Base-by-base conservation (phyloP, 306 rosid species). In the Ziziphus jujuba region DNA sequence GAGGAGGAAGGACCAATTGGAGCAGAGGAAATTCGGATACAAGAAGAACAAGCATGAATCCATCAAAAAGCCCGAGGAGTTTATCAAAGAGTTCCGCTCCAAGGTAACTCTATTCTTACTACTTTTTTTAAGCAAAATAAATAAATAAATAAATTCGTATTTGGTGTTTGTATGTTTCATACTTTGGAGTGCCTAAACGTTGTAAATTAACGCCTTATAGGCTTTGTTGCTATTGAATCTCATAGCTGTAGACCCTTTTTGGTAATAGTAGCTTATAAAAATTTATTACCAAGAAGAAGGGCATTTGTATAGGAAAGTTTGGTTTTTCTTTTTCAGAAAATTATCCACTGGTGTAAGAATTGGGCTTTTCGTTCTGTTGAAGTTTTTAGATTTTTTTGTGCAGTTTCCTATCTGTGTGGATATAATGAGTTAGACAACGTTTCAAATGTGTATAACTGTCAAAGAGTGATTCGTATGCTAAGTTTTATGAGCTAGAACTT, bases 51-150 rank as follows among this genome's bases (percentile, higher is more conserved):
- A 70, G 72, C 72, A 69, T 1, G 91, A 77, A 28, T 87, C 21
- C 56, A 83, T 92, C 59, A 87, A 75, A 73, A 89, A 82, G 65
- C 98, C 97, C 0, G 96, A 92, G 68, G 97, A 89, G 70, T 92
- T 89, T 47, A 53, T 92, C 71, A 64, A 77, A 23, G 87, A 89
- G 67, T 80, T 66, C 63, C 96, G 97, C 50, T 85, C 75, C 58
- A 72, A 66, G 85, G 97, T 91, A 71, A 58, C 68, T 52, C n/a
- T n/a, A 20, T 6, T 50, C 24, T 17, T 14, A 8, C 54, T 25
- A 36, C 43, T 24, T 58, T n/a, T 10, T n/a, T n/a, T n/a, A n/a
- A n/a, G n/a, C n/a, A n/a, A n/a, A n/a, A n/a, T n/a, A n/a, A n/a
- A n/a, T n/a, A n/a, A 33, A 34, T 40, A 24, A 55, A 2, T 24